Evolutionary conservation across 177 flowering plant genomes (phyloP).

Genomic region (Vitis hybrid): DNA sequence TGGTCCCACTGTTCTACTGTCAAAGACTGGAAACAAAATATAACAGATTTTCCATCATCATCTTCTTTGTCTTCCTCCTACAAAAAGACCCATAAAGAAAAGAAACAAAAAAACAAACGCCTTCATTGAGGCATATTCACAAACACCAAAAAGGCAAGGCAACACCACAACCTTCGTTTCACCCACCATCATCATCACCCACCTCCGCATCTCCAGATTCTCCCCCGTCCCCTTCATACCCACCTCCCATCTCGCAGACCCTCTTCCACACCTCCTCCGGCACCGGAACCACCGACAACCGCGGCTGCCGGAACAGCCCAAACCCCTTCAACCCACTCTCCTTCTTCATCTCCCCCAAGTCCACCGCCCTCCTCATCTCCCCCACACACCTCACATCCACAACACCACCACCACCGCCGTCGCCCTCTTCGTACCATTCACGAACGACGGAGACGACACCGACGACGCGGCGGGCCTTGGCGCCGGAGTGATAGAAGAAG

Average conservation of each 20-base stretch:
- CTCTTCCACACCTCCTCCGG: slow-evolving; percentile 54
- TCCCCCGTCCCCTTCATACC: slow-evolving; percentile 50
- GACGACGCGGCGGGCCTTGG: slow-evolving; percentile 64
- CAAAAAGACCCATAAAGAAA: too few relatives aligned
- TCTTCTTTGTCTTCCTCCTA: too few relatives aligned
- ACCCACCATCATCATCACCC: slow-evolving; percentile 5
- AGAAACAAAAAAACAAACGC: too few relatives aligned
- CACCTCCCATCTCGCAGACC: slow-evolving; percentile 78
- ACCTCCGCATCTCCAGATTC: neutral
- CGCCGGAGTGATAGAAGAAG: slow-evolving; percentile 93
- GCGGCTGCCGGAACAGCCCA: slow-evolving; percentile 64
- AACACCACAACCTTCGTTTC: too few relatives aligned
- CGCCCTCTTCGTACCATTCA: slow-evolving; percentile 59
- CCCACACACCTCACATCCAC: slow-evolving; percentile 82
- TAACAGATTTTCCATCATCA: too few relatives aligned
- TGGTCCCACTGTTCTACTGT: too few relatives aligned
- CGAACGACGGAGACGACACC: slow-evolving; percentile 73
- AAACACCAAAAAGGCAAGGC: slow-evolving; percentile 4
- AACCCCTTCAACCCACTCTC: slow-evolving; percentile 63
- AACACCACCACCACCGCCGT: slow-evolving; percentile 40
- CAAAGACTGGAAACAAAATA: too few relatives aligned
- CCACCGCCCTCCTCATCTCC: slow-evolving; percentile 72
- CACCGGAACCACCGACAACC: slow-evolving; percentile 89
- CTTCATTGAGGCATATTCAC: slow-evolving; percentile 4
- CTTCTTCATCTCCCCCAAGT: slow-evolving; percentile 78